These are phyloP conservation scores for Ocimum tenuiflorum DNA, from an alignment of 257 asterid genomes.

Conservation along the genomic window DNA sequence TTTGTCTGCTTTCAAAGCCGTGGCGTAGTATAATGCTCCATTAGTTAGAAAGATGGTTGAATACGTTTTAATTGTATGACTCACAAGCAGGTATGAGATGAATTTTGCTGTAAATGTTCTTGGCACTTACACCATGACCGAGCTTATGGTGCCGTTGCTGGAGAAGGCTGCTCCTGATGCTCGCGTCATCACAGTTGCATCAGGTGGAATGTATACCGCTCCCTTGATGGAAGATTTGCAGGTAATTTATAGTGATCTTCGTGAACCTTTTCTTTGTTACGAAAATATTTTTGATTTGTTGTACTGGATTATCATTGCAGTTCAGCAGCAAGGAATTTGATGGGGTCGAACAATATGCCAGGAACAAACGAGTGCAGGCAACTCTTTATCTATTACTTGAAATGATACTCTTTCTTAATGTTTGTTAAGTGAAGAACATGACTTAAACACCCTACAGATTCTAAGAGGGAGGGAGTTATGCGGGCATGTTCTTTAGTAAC, in stretches of 20 bases:
- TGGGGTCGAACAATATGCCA: constrained; percentile 82
- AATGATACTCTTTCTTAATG: too few species aligned
- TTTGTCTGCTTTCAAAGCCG: constrained; percentile 4
- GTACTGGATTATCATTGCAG: constrained; percentile 35
- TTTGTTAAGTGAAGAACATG: too few species aligned
- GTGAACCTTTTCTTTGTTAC: background rate
- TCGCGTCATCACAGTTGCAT: constrained; percentile 85
- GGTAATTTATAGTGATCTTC: constrained; percentile 22
- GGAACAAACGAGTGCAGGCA: constrained; percentile 93
- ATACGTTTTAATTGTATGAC: background rate
- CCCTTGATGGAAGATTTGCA: constrained; percentile 74
- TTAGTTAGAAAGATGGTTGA: constrained; percentile 1
- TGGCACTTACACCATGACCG: constrained; percentile 76
- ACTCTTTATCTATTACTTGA: too few species aligned
- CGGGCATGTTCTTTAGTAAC: too few species aligned
- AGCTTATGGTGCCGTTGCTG: constrained; percentile 65
- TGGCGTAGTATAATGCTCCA: background rate
- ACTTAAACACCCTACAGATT: too few species aligned
- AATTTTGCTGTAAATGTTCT: constrained; percentile 81
- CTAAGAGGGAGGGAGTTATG: too few species aligned
- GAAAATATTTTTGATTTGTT: background rate
- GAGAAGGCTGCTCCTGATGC: constrained; percentile 95
- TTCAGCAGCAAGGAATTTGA: constrained; percentile 47
- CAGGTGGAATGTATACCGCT: constrained; percentile 93
- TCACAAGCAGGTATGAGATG: constrained; percentile 55